A percentile compares a stretch with the other conserved stretches of the same genome.
These are phyloP conservation scores for Carex cristatella DNA, from an alignment of 176 grass and related monocot species.

Conservation along the genomic window DNA sequence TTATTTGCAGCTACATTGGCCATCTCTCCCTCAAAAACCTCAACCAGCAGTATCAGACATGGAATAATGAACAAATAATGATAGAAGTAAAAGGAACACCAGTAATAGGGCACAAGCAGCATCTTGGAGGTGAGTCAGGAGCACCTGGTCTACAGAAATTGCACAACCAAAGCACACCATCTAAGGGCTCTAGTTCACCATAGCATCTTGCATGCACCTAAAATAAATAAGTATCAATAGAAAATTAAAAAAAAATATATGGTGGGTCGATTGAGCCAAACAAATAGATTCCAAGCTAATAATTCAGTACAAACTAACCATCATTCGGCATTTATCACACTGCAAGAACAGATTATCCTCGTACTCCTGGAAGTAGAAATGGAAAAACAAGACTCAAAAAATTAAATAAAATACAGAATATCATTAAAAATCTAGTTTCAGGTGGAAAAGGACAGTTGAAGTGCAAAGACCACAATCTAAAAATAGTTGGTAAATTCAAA, in stretches of 20 bases:
- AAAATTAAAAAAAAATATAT: conserved; percentile 14
- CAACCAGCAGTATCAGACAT: background rate
- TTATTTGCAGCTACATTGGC: background rate
- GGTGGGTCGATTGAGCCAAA: conserved; percentile 10
- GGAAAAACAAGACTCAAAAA: conserved; percentile 20
- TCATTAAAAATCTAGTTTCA: conserved; percentile 9
- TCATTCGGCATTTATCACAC: conserved; percentile 97
- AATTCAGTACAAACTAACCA: conserved; percentile 53
- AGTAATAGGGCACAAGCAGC: conserved; percentile 90
- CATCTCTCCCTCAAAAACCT: background rate
- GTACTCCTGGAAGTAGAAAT: conserved; percentile 60
- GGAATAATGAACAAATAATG: background rate
- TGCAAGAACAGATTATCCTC: conserved; percentile 99
- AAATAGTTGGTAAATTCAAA: background rate
- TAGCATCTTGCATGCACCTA: conserved; percentile 99
- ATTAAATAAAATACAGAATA: conserved; percentile 20
- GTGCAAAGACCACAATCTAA: background rate
- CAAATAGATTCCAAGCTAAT: conserved; percentile 16
- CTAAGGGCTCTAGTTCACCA: conserved; percentile 77
- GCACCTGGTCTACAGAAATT: conserved; percentile 93
- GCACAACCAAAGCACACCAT: conserved; percentile 94
- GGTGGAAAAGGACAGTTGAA: background rate
- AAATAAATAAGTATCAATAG: background rate
- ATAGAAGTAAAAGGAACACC: conserved; percentile 37
- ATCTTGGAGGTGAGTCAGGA: conserved; percentile 69